Evolutionary conservation across 306 rosid genomes (phyloP), one percentile per base, ranked within the genome.

Genomic region (Trifolium fragiferum): DNA sequence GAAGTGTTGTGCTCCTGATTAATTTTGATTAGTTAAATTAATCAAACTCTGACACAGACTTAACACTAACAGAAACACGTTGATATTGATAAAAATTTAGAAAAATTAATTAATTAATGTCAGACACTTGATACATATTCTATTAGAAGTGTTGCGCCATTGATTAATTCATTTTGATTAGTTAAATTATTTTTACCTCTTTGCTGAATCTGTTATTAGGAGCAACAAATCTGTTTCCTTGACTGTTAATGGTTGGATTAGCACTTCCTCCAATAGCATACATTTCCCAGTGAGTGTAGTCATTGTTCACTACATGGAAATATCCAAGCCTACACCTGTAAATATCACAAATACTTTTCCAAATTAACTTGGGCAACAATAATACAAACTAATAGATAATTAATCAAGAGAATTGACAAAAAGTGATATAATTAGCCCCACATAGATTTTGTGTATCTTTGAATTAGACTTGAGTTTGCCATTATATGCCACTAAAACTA

Each of bases 271-370:
- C 98, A 68, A 94, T 91, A 33, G 98, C 98, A 53, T 94, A 94
- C 98, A 94, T 94, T 87, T 94, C 97, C 98, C 98, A 94, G 32
- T 94, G 98, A 30, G 95, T 91, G 15, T 94, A 94, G 91, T 94
- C 98, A 86, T 94, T 94, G 86, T 94, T 94, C 81, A 94, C 97
- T 79, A 94, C 98, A 76, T 94, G 98, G 71, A 94, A 94, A 59
- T 94, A 94, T 25, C 98, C 98, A 75, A 80, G 96, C 84, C 98
- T 86, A 58, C 98, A 94, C 79, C 98, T 93, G 84, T 81, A 80
- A 53, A 30, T 43, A 18, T 14, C 7, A 38, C 58, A 44, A 19
- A 33, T 10, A n/a, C 8, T 51, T 68, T 84, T 84, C 41, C 27
- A 77, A 75, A 19, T 21, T 53, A 74, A 77, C 18, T 35, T 62